Conservation (phyloP, 257 asterid genomes). For the Solanum appendiculatum region DNA sequence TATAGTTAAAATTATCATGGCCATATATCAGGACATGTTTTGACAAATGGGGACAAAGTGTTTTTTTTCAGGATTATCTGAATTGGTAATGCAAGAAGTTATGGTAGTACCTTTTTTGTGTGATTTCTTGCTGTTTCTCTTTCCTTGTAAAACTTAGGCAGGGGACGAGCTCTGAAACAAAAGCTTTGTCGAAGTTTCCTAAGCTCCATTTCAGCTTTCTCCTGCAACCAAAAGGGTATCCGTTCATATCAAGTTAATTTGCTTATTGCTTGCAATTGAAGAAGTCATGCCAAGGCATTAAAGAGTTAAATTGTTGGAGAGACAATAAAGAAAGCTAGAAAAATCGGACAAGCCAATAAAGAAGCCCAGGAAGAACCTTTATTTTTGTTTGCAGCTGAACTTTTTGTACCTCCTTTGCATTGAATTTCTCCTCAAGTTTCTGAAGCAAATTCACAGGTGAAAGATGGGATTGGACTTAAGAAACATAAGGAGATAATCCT, state of each 20-base stretch:
- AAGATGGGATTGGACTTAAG: background rate
- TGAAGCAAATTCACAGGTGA: background rate
- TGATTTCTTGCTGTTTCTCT: slow-evolving; percentile 29
- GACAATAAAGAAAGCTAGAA: background rate
- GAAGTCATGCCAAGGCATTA: background rate
- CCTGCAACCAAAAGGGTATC: slow-evolving; percentile 31
- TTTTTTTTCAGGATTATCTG: background rate
- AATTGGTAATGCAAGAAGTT: background rate
- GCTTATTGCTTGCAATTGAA: background rate
- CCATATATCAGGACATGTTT: background rate
- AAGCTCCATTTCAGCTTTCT: slow-evolving; percentile 61
- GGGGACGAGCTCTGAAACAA: slow-evolving; percentile 79
- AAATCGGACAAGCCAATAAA: background rate
- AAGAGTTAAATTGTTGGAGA: background rate
- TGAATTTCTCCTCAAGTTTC: slow-evolving; percentile 92
- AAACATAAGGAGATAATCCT: background rate
- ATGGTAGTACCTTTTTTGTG: slow-evolving; percentile 26
- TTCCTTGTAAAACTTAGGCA: slow-evolving; percentile 65
- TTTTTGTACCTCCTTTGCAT: slow-evolving; percentile 44
- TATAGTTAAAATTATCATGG: background rate
- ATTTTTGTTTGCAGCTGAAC: slow-evolving; percentile 46
- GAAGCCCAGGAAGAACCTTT: slow-evolving; percentile 35
- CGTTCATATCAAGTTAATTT: background rate
- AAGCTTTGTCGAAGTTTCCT: slow-evolving; percentile 60
- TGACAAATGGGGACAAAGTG: background rate